Conservation (phyloP, 2,329 filamentous ascomycete species). For the Penicillium sp. region DNA sequence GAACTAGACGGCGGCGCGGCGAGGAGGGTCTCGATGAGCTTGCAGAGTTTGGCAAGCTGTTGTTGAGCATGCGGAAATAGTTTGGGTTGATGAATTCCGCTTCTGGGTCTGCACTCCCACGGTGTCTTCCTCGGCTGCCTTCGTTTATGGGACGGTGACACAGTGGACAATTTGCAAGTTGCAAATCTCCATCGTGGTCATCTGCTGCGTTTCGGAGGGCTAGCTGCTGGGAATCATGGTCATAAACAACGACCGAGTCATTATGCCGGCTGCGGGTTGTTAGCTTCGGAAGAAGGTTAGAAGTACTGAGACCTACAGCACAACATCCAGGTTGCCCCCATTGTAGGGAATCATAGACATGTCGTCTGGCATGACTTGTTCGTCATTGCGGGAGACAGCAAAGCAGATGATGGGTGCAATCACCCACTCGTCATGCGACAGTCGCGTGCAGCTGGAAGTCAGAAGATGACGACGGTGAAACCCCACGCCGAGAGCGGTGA, state of each 20-base stretch:
- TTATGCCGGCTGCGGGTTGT: slow-evolving; percentile 72
- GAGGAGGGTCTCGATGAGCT: slow-evolving; percentile 52
- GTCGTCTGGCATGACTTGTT: slow-evolving; percentile 38
- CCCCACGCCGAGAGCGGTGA: slow-evolving; percentile 15
- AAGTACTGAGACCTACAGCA: slow-evolving; percentile 43
- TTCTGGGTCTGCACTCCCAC: slow-evolving; percentile 37
- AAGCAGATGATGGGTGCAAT: background rate
- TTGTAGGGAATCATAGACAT: slow-evolving; percentile 51
- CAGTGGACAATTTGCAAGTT: slow-evolving; percentile 78
- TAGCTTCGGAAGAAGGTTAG: slow-evolving; percentile 13
- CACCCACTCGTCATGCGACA: background rate
- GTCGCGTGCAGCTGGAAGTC: background rate
- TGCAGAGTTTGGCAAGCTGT: slow-evolving; percentile 57
- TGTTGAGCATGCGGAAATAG: slow-evolving; percentile 91
- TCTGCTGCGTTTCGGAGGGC: slow-evolving; percentile 70
- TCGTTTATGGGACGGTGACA: slow-evolving; percentile 74
- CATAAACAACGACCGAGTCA: slow-evolving; percentile 89
- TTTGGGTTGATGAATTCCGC: slow-evolving; percentile 83
- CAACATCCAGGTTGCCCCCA: slow-evolving; percentile 48
- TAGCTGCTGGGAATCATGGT: slow-evolving; percentile 80
- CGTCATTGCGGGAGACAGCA: background rate
- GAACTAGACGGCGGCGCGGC: slow-evolving; percentile 52
- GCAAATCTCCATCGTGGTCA: slow-evolving; percentile 54
- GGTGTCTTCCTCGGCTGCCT: slow-evolving; percentile 47
- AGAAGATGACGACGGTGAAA: slow-evolving; percentile 12